Evolutionary conservation across 2,329 filamentous ascomycete species (phyloP).

Genomic region (Fusarium stilboides): DNA sequence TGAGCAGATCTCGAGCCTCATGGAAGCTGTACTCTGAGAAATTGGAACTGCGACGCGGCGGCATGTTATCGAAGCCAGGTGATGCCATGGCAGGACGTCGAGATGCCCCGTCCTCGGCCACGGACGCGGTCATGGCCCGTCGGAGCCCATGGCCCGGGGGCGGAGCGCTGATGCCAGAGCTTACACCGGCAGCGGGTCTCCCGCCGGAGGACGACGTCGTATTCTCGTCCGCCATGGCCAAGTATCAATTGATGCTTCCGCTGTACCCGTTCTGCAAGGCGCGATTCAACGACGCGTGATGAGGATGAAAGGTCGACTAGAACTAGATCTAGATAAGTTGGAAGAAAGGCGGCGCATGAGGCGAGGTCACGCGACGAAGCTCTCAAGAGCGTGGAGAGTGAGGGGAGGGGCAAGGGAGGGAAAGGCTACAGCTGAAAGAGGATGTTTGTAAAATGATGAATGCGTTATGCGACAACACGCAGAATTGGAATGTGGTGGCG

Average conservation of each 20-base stretch:
- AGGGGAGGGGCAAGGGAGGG: conserved; percentile 4
- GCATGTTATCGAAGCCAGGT: conserved; percentile 48
- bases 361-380: conserved; percentile 39
- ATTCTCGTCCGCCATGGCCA: conserved; percentile 41
- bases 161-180: conserved; percentile 44
- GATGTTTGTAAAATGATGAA: conserved; percentile 13
- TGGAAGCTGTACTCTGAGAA: conserved; percentile 82
- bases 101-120: conserved; percentile 35
- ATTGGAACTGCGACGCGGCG: conserved; percentile 79
- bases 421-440: conserved; percentile 5
- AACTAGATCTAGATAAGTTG: conserved; percentile 3
- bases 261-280: conserved; percentile 11
- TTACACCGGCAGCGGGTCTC: conserved; percentile 51
- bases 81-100: conserved; percentile 35
- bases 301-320: conserved; percentile 9
- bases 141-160: conserved; percentile 58
- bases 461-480: conserved; percentile 33
- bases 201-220: conserved; percentile 26
- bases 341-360: conserved; percentile 22
- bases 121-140: conserved; percentile 60
- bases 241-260: conserved; percentile 19
- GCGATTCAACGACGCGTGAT: not conserved
- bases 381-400: conserved; percentile 10
- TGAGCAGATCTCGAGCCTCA: conserved; percentile 79
- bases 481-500: conserved; percentile 41